phyloP scores from a whole-genome alignment of 352 stramenopile species.

The Chrysophaeum taylorii region DNA sequence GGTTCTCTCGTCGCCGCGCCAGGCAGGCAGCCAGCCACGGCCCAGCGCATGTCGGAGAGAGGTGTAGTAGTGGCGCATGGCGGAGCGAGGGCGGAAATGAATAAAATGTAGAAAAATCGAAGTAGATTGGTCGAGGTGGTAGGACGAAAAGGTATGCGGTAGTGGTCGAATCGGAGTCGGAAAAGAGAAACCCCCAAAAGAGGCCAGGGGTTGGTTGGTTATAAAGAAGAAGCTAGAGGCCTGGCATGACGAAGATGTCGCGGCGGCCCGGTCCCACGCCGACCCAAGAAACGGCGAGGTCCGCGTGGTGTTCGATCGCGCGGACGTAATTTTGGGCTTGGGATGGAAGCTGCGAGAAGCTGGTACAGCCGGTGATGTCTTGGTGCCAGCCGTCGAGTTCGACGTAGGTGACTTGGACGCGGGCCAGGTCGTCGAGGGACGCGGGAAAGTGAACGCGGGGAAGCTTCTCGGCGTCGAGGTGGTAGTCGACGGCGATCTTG shows the following conservation, averaged over 20 bases:
- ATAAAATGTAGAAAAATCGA: too few relatives aligned
- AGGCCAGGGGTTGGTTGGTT: too few relatives aligned
- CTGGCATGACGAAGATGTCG: conserved; percentile 70
- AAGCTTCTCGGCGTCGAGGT: conserved; percentile 81
- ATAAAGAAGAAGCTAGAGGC: conserved; percentile 19
- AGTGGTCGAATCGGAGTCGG: too few relatives aligned
- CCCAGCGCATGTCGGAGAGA: too few relatives aligned
- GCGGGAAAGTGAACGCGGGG: conserved; percentile 72
- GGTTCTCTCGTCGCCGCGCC: too few relatives aligned
- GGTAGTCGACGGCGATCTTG: conserved; percentile 89
- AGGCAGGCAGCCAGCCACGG: too few relatives aligned
- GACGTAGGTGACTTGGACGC: conserved; percentile 90
- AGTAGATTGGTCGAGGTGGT: too few relatives aligned
- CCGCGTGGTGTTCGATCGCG: conserved; percentile 87
- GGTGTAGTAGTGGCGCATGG: too few relatives aligned
- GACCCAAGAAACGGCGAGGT: conserved; percentile 95
- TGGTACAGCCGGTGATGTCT: conserved; percentile 87
- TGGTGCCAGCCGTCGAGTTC: conserved; percentile 83
- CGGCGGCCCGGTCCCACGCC: conserved; percentile 88
- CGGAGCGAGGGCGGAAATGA: too few relatives aligned
- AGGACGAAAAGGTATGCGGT: too few relatives aligned
- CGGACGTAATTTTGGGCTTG: conserved; percentile 91
- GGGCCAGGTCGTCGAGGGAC: conserved; percentile 75
- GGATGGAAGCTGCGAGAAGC: conserved; percentile 86
- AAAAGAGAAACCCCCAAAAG: too few relatives aligned